Evolutionary conservation across 1,284 basidiomycete genomes (phyloP), one percentile per base, ranked within the genome.

Genomic region (Psilocybe mexicana): DNA sequence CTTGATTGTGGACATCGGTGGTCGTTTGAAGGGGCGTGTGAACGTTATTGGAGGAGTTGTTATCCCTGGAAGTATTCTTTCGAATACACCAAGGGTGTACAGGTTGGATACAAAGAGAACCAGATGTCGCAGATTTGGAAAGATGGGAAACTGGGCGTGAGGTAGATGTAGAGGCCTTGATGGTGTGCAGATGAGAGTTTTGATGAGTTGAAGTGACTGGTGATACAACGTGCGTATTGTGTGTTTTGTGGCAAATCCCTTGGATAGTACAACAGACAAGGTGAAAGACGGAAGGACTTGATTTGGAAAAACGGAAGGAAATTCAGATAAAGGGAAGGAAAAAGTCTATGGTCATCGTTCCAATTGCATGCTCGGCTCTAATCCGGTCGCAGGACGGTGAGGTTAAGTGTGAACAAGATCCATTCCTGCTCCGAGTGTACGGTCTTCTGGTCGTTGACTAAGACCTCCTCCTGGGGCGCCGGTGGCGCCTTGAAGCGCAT

Each of bases 401-500:
- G 48, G 58, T 74, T 65, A 80, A 62, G 72, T 79, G 63, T 77
- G 75, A 63, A 78, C 70, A 57, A 82, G 64, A 64, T 84, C 81
- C 58, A 83, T 79, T 24, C 81, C 78, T 28, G 80, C 77, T 28
- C 76, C 77, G 42, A 83, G 71, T 28, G 69, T 54, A 54, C 72
- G 65, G 30, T 72, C 72, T 49, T 69, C 68, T 64, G 60, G 68
- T 62, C 63, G 66, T 45, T 61, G 46, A 49, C 58, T 63, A 52
- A 48, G 28, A 30, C 56, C 46, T 36, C 56, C 62, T 25, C 58
- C 56, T 23, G 61, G 50, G 35, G 63, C 58, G 58, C 59, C 67
- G 64, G 46, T 63, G 40, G 55, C 65, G 46, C 60, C 57, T 52
- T 61, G 59, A 26, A 58, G 51, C 25, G 65, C 65, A 42, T 65